phyloP scores from a whole-genome alignment of 352 stramenopile species.

The Blastocystis sp. region DNA sequence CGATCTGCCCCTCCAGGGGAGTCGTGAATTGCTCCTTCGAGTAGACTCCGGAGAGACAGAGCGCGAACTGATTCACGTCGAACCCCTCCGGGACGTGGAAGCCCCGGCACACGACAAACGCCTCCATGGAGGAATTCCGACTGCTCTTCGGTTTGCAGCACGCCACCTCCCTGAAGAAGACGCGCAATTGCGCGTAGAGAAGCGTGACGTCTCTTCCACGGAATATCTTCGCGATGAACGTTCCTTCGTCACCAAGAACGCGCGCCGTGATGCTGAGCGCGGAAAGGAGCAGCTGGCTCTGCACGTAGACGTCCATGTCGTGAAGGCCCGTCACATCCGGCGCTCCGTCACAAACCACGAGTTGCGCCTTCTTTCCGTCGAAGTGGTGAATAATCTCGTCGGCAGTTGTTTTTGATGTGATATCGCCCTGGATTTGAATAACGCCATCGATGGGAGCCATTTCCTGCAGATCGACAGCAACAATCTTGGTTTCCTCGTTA shows the following conservation, averaged over 20 bases:
- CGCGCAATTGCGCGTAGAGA: slow-evolving; percentile 90
- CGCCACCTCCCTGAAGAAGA: slow-evolving; percentile 92
- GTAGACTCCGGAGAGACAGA: slow-evolving; percentile 56
- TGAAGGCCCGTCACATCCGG: slow-evolving; percentile 99
- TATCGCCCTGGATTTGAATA: slow-evolving; percentile 92
- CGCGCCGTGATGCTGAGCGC: slow-evolving; percentile 96
- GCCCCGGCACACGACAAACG: slow-evolving; percentile 93
- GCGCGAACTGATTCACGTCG: slow-evolving; percentile 62
- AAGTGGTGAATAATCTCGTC: slow-evolving; percentile 93
- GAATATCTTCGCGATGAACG: slow-evolving; percentile 99
- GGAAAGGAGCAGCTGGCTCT: slow-evolving; percentile 91
- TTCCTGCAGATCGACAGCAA: slow-evolving; percentile 97
- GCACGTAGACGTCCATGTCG: slow-evolving; percentile 97
- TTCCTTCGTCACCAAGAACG: slow-evolving; percentile 88
- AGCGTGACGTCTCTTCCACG: slow-evolving; percentile 92
- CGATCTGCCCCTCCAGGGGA: slow-evolving; percentile 76
- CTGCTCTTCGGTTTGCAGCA: slow-evolving; percentile 95
- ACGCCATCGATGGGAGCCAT: slow-evolving; percentile 96
- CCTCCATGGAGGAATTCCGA: slow-evolving; percentile 91
- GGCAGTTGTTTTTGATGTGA: slow-evolving; percentile 93
- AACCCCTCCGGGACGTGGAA: slow-evolving; percentile 86
- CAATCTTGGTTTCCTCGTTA: slow-evolving; percentile 80
- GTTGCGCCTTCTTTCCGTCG: slow-evolving; percentile 88
- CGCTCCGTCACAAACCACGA: slow-evolving; percentile 97
- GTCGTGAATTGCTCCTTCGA: slow-evolving; percentile 30